Conservation (phyloP, 192 early-diverging fungal species). For the Coemansia sp. region DNA sequence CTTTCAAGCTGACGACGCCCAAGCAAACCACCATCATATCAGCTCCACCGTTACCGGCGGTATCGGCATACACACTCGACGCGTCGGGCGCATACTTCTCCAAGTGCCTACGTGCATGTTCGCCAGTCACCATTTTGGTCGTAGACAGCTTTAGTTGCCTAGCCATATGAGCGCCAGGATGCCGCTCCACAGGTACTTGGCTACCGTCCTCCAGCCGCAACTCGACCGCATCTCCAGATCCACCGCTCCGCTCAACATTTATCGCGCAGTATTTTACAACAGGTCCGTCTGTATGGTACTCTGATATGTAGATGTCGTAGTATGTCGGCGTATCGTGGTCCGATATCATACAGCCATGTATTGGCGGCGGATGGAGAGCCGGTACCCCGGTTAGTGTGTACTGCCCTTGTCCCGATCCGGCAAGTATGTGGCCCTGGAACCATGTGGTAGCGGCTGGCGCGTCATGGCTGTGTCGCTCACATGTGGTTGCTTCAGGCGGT, state of each 20-base stretch:
- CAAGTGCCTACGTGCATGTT: conserved; percentile 18
- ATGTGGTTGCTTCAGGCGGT: background rate
- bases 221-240: conserved; percentile 37
- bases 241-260: conserved; percentile 29
- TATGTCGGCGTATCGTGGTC: conserved; percentile 26
- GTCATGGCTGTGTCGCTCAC: background rate
- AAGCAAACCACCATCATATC: conserved; percentile 16
- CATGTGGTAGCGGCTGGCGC: conserved; percentile 9
- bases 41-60: background rate
- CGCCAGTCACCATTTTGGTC: conserved; percentile 25
- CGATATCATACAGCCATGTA: conserved; percentile 41
- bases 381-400: conserved; percentile 27
- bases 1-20: conserved; percentile 5
- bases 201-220: conserved; percentile 3
- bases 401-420: background rate
- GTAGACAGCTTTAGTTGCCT: conserved; percentile 16
- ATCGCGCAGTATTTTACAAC: conserved; percentile 14
- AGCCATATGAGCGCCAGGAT: background rate
- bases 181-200: background rate
- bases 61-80: background rate
- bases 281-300: conserved; percentile 1
- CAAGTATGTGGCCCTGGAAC: conserved; percentile 37
- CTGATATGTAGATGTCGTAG: conserved; percentile 30
- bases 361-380: conserved; percentile 11
- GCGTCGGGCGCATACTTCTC: conserved; percentile 23